These are phyloP conservation scores for Calonectria pauciramosa DNA, from an alignment of 2,329 filamentous ascomycete species.

Conservation along the genomic window DNA sequence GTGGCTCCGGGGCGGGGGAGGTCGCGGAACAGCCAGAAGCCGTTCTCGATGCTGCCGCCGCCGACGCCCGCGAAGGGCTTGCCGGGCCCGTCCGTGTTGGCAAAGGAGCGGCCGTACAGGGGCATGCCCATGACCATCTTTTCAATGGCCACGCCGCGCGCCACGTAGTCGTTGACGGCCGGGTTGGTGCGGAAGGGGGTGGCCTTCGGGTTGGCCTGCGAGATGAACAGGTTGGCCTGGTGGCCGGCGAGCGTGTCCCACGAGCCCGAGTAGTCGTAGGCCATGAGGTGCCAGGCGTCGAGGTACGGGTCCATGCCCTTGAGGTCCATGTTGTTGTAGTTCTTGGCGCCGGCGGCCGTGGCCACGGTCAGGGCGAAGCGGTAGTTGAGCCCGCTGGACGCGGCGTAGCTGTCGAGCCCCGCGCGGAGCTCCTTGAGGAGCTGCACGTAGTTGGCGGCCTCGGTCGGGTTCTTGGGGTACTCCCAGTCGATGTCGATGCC, in stretches of 20 bases:
- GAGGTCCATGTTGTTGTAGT: slow-evolving; percentile 66
- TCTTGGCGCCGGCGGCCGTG: slow-evolving; percentile 60
- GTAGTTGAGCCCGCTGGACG: slow-evolving; percentile 55
- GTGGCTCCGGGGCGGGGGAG: slow-evolving; percentile 73
- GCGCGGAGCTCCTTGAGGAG: slow-evolving; percentile 45
- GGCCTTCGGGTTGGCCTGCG: slow-evolving; percentile 61
- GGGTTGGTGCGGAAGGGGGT: slow-evolving; percentile 79
- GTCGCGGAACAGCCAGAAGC: slow-evolving; percentile 81
- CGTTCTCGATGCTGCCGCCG: slow-evolving; percentile 67
- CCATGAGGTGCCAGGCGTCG: slow-evolving; percentile 75
- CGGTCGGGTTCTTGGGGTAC: slow-evolving; percentile 57
- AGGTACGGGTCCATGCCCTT: slow-evolving; percentile 68
- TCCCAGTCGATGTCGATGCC: slow-evolving; percentile 72
- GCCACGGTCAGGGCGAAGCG: slow-evolving; percentile 67
- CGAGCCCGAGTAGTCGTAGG: slow-evolving; percentile 78
- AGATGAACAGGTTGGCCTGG: slow-evolving; percentile 77
- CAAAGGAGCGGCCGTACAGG: slow-evolving; percentile 84
- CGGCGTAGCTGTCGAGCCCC: slow-evolving; percentile 60
- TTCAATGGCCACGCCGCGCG: slow-evolving; percentile 66
- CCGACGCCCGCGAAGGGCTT: slow-evolving; percentile 74
- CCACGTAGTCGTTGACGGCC: slow-evolving; percentile 68
- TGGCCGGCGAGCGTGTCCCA: slow-evolving; percentile 76
- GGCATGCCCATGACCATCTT: slow-evolving; percentile 85
- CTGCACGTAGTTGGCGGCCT: slow-evolving; percentile 51
- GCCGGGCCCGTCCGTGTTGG: slow-evolving; percentile 76